Conservation (phyloP, 805 yeast species). For the Hanseniaspora lindneri region DNA sequence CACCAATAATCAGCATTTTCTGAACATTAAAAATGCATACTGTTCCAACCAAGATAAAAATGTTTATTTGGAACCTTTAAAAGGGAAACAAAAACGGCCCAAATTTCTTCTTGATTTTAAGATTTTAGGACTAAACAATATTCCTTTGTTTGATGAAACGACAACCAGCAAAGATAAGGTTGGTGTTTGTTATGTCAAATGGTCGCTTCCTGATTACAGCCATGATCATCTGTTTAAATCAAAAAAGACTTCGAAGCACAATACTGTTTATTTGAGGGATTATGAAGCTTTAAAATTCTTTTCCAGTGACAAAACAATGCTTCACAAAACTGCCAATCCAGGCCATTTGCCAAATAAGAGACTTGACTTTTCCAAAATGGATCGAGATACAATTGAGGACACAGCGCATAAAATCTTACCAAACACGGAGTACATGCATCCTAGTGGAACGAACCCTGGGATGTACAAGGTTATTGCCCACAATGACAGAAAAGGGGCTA, state of each 20-base stretch:
- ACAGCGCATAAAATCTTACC: neutral
- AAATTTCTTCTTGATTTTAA: slow-evolving; percentile 49
- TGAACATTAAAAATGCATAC: neutral
- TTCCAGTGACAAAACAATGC: neutral
- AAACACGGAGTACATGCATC: slow-evolving; percentile 11
- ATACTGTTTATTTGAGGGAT: slow-evolving; percentile 14
- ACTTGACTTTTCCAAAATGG: neutral
- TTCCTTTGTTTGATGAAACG: slow-evolving; percentile 37
- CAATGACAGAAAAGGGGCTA: slow-evolving; percentile 29
- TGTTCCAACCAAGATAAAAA: neutral
- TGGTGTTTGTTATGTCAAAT: slow-evolving; percentile 55
- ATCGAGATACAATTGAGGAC: slow-evolving; percentile 6
- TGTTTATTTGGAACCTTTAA: slow-evolving; percentile 10
- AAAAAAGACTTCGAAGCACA: slow-evolving; percentile 27
- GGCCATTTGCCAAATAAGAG: neutral
- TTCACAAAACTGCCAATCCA: neutral
- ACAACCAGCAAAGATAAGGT: slow-evolving; percentile 35
- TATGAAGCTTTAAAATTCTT: slow-evolving; percentile 13
- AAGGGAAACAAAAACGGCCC: slow-evolving; percentile 34
- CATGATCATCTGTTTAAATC: slow-evolving; percentile 29
- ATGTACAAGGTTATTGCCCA: slow-evolving; percentile 13
- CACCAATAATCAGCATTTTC: too few relatives aligned
- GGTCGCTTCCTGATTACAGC: slow-evolving; percentile 42
- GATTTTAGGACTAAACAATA: slow-evolving; percentile 62
- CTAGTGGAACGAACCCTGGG: slow-evolving; percentile 13